These are phyloP conservation scores for Plasmodium knowlesi DNA, from an alignment of 169 alveolate genomes.

Conservation along the genomic window DNA sequence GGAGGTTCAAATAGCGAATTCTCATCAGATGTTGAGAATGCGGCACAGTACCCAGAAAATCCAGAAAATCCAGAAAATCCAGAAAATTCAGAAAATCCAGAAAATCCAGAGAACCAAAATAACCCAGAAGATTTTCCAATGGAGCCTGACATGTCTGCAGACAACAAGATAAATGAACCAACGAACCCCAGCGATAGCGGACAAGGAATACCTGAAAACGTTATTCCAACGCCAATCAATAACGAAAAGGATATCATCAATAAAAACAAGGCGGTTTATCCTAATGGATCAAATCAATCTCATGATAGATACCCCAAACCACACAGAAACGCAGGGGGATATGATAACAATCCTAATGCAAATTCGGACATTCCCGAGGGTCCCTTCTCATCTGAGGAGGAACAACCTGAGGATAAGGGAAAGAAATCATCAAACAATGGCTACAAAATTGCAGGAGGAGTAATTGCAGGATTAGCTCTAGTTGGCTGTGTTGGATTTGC, in stretches of 20 bases:
- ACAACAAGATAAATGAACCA: neutral
- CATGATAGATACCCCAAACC: neutral
- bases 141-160: neutral
- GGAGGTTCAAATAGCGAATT: neutral
- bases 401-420: neutral
- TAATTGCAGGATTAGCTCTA: constrained; percentile 62
- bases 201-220: neutral
- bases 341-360: neutral
- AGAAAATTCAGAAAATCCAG: neutral
- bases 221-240: neutral
- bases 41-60: too few relatives aligned
- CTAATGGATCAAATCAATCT: neutral
- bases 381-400: neutral
- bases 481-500: constrained; percentile 50
- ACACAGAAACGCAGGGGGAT: neutral
- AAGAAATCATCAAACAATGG: constrained; percentile 11
- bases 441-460: constrained; percentile 74
- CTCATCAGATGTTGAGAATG: neutral
- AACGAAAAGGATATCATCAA: neutral
- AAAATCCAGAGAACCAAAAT: neutral
- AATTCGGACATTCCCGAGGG: neutral
- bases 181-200: neutral
- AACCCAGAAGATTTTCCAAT: neutral
- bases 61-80: neutral
- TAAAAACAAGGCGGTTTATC: neutral